Percentiles rank a stretch among this genome's conserved stretches.
phyloP scores from a whole-genome alignment of 805 yeast genomes.

The Candida silvicultrix region DNA sequence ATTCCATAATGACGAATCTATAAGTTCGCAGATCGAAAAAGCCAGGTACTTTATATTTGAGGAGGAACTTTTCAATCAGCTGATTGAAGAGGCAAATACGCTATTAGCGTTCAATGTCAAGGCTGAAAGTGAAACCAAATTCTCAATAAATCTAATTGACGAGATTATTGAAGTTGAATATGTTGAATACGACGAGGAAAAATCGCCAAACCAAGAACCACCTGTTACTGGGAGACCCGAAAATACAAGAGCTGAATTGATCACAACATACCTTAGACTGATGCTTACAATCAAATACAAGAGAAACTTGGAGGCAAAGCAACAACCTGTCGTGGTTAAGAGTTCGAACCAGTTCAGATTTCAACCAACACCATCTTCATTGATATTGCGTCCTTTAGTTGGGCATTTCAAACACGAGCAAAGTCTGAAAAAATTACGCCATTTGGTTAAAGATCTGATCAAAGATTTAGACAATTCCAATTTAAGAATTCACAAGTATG shows the following conservation, averaged over 20 bases:
- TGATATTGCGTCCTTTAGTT: slow-evolving; percentile 48
- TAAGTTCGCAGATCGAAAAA: slow-evolving; percentile 51
- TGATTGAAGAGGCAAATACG: slow-evolving; percentile 68
- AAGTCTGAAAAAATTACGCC: slow-evolving; percentile 23
- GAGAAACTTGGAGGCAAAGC: slow-evolving; percentile 25
- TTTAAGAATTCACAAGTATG: slow-evolving; percentile 13
- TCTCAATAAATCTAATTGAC: slow-evolving; percentile 58
- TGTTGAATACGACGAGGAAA: slow-evolving; percentile 34
- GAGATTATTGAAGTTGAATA: slow-evolving; percentile 68
- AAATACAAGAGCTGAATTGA: slow-evolving; percentile 28
- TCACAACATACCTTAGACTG: slow-evolving; percentile 27
- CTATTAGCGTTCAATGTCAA: slow-evolving; percentile 65
- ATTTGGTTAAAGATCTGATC: slow-evolving; percentile 9
- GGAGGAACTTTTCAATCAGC: slow-evolving; percentile 77
- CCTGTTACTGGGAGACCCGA: slow-evolving; percentile 30
- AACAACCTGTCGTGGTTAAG: slow-evolving; percentile 14
- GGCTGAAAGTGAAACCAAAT: slow-evolving; percentile 54
- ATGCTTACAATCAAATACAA: slow-evolving; percentile 32
- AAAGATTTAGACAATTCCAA: slow-evolving; percentile 2
- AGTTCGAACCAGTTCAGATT: slow-evolving; percentile 4
- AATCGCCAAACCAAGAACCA: slow-evolving; percentile 32
- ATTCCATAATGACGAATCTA: slow-evolving; percentile 24
- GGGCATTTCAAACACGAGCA: slow-evolving; percentile 53
- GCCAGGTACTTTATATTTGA: slow-evolving; percentile 80
- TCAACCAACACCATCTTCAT: slow-evolving; percentile 32